Conservation (phyloP, 169 alveolate genomes). For the Plasmodium falciparum region DNA sequence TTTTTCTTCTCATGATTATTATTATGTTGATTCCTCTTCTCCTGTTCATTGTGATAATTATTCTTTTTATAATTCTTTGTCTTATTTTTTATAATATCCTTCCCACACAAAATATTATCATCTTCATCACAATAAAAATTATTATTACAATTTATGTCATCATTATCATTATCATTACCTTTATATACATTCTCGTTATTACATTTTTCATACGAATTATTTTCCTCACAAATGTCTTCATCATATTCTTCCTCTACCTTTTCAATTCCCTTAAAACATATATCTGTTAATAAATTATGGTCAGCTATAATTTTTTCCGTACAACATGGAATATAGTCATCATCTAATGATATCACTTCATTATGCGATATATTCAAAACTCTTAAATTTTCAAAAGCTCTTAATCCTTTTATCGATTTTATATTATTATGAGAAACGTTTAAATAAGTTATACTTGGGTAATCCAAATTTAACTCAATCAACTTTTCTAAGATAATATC, state of each 20-base stretch:
- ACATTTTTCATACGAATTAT: neutral
- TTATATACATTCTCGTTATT: neutral
- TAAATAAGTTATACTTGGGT: slow-evolving; percentile 60
- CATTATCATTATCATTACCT: neutral
- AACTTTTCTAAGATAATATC: slow-evolving; percentile 56
- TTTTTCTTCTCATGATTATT: neutral
- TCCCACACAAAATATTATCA: neutral
- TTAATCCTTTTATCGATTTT: slow-evolving; percentile 33
- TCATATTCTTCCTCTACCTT: slow-evolving; percentile 7
- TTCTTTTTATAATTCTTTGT: neutral
- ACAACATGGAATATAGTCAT: slow-evolving; percentile 42
- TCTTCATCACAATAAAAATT: neutral
- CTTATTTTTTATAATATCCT: no score
- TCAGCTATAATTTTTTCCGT: slow-evolving; percentile 45
- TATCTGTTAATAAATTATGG: slow-evolving; percentile 30
- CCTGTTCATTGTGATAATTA: neutral
- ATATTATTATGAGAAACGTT: slow-evolving; percentile 44
- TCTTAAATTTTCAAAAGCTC: slow-evolving; percentile 51
- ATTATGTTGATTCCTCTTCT: neutral
- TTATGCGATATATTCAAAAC: slow-evolving; percentile 40
- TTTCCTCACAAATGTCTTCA: neutral
- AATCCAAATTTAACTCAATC: slow-evolving; percentile 39
- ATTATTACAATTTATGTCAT: neutral
- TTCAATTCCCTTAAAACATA: slow-evolving; percentile 38
- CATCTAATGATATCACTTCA: slow-evolving; percentile 35